Conservation (phyloP, 2,329 filamentous ascomycete species). For the Monilinia aucupariae region DNA sequence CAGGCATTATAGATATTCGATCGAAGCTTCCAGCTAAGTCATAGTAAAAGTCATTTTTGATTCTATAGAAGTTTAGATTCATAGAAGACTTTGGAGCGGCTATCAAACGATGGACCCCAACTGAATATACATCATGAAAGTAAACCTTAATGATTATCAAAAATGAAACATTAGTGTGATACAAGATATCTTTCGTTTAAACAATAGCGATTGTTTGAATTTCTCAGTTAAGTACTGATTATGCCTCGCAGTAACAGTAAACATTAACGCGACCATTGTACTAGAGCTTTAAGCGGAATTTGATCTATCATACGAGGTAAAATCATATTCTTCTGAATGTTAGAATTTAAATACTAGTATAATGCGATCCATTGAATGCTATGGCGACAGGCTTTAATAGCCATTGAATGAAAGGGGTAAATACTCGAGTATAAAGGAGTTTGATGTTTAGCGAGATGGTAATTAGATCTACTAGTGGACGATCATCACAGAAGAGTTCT, state of each 20-base stretch:
- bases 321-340: not conserved
- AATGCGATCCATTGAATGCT: not conserved
- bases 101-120: too few relatives aligned
- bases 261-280: not conserved
- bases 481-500: not conserved
- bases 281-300: not conserved
- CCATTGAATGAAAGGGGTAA: not conserved
- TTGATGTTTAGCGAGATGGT: not conserved
- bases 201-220: not conserved
- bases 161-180: not conserved
- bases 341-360: not conserved
- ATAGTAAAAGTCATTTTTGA: too few relatives aligned
- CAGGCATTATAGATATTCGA: too few relatives aligned
- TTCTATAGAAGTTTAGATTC: too few relatives aligned
- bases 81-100: too few relatives aligned
- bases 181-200: not conserved
- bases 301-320: not conserved
- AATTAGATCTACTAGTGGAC: too few relatives aligned
- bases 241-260: not conserved
- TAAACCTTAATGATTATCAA: not conserved
- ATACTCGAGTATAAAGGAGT: not conserved
- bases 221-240: not conserved
- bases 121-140: too few relatives aligned
- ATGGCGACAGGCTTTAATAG: not conserved
- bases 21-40: too few relatives aligned